Base-by-base conservation (phyloP, 1,284 basidiomycete species). In the Baeospora myosura region DNA sequence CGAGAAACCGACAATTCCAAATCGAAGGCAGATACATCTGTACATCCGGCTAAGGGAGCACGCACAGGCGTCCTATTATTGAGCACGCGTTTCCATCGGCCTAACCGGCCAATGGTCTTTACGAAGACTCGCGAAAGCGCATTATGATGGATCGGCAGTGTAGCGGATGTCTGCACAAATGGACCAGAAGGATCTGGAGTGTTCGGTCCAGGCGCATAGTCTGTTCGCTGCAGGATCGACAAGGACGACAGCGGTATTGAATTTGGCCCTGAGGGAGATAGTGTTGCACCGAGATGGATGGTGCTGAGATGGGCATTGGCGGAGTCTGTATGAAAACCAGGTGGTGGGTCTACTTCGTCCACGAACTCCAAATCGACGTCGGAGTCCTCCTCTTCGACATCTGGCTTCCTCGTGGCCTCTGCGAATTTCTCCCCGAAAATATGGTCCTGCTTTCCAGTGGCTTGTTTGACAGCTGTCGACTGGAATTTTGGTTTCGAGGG, bases 1-100 rank as follows among this genome's bases (percentile, higher is more conserved):
- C 73, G 69, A 8, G 71, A 64, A 16, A 70, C 68, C 47, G 63
- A 74, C 38, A 76, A 55, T 54, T 85, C 83, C 31, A 85, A 59
- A 52, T 86, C 79, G 52, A 87, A 83, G 3, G 80, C 78, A 0
- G 80, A 78, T 2, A 78, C 68, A 46, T 75, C 76, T 5, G 71
- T 68, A 44, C 68, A 72, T 7, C 66, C 61, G 1, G 61, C 66
- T 8, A 75, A 54, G 8, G 68, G 66, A 22, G 63, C 60, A 46
- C 59, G 55, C 25, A 50, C 50, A 11, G 53, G 48, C 12, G 57
- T 52, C 25, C 78, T 66, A 12, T 78, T 71, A 47, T 84, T 81
- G 34, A 89, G 57, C 10, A 85, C 85, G 2, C 86, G 74, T 50
- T 74, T 85, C 82, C 88, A 88, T n/a, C 83, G 68, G 5, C 88